Evolutionary conservation across 225 moss, liverwort and hornwort genomes (phyloP).

Genomic region (Marchantia paleacea): DNA sequence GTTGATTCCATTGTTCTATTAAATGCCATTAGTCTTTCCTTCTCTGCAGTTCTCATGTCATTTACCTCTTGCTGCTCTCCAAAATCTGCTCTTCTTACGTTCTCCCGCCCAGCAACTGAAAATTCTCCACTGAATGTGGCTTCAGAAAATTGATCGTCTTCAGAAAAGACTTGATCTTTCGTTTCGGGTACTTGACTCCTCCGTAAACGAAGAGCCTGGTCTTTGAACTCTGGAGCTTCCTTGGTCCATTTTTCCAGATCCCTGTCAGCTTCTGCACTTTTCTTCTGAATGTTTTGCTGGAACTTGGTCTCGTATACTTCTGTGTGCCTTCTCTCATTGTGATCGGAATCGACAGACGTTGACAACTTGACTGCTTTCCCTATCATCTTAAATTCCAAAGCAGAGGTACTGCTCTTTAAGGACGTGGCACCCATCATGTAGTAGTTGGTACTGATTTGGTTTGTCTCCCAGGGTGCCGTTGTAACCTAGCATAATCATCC

Average conservation of each 20-base stretch:
- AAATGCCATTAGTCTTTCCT: neutral
- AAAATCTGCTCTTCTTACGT: neutral
- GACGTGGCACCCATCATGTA: constrained; percentile 30
- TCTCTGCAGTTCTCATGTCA: neutral
- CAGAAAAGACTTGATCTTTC: neutral
- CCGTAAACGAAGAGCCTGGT: neutral
- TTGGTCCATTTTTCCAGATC: neutral
- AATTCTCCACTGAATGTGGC: neutral
- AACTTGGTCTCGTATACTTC: constrained; percentile 27
- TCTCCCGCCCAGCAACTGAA: neutral
- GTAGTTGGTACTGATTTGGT: constrained; percentile 23
- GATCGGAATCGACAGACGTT: constrained; percentile 4
- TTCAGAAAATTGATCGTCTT: neutral
- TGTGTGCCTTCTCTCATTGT: constrained; percentile 21
- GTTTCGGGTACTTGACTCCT: neutral
- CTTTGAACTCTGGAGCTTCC: neutral
- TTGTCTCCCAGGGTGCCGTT: constrained; percentile 2
- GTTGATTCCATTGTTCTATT: neutral
- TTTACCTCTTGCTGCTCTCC: neutral
- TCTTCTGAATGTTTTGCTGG: constrained; percentile 19
- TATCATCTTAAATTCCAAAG: constrained; percentile 17
- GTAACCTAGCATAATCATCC: too few species aligned
- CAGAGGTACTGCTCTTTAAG: constrained; percentile 14
- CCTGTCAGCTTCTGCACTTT: constrained; percentile 1
- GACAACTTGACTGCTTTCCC: constrained; percentile 24